Base-by-base conservation (phyloP, 441 rosid genomes). In the Croton laevigatus region DNA sequence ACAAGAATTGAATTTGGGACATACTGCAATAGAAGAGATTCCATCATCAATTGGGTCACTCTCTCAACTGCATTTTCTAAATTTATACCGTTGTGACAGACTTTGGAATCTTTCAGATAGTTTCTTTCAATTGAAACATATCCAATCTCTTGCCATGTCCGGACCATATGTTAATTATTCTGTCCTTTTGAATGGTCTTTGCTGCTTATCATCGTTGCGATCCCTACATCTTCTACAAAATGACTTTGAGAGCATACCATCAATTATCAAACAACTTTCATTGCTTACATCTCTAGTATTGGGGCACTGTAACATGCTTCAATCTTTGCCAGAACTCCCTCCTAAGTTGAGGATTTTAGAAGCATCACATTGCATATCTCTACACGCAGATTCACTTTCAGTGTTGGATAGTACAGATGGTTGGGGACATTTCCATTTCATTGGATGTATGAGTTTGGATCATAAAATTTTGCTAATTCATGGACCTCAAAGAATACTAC, bases 231-330 rank as follows among this genome's bases (percentile, higher is more conserved):
- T 40, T n/a, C 6, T 3, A 8, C 49, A 22, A 9, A 68, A 53
- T 13, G 7, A 62, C 4, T 62, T 55, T 3, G 20, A 23, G 51
- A 40, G 36, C 10, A 20, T 54, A 37, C 22, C 44, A 19, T 20
- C 37, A 52, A 38, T 46, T 49, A 67, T 67, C 49, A 54, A 51
- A 7, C 42, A 52, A 54, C 61, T 67, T 19, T 51, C 71, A 4
- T 55, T n/a, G 34, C 71, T 68, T 36, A 10, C n/a, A 57, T 11
- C 10, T 1, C 20, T 68, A 7, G 4, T 13, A 13, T 14, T 57
- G 27, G 16, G 48, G 4, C 16, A 37, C 42, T 68, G 71, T 63
- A 54, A 16, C 49, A 55, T 12, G 62, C 71, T 55, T 38, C 51
- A 20, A 38, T 54, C 13, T 1, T 62, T 62, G 46, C 48, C 48